Evolutionary conservation across 2,329 filamentous ascomycete genomes (phyloP).

Genomic region (Colletotrichum abscissum): DNA sequence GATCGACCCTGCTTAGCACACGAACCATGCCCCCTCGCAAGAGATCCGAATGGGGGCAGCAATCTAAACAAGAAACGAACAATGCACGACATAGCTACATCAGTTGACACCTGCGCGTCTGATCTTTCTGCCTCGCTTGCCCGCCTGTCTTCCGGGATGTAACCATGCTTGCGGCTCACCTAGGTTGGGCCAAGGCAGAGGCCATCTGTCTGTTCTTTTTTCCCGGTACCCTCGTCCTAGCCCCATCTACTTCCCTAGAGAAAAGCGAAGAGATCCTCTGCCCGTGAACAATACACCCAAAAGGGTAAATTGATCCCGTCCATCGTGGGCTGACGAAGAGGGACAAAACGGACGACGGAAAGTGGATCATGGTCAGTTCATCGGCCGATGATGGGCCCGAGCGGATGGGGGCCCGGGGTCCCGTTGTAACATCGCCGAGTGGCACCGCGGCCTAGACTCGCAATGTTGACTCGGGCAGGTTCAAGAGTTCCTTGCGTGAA

Average conservation of each 20-base stretch:
- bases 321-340: not conserved
- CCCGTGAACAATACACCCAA: not conserved
- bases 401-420: not conserved
- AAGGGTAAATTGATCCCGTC: not conserved
- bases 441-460: not conserved
- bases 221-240: not conserved
- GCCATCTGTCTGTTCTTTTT: not conserved
- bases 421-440: not conserved
- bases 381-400: slow-evolving; percentile 11
- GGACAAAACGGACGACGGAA: slow-evolving; percentile 3
- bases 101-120: not conserved
- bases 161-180: not conserved
- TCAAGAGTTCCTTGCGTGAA: not conserved
- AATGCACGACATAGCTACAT: slow-evolving; percentile 13
- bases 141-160: not conserved
- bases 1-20: slow-evolving; percentile 5
- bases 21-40: not conserved
- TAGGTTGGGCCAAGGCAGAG: not conserved
- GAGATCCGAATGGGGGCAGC: not conserved
- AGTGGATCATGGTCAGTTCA: slow-evolving; percentile 5
- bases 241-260: not conserved
- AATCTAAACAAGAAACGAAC: slow-evolving; percentile 3
- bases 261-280: not conserved
- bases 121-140: not conserved
- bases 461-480: not conserved